Evolutionary conservation across 192 early-diverging fungal species (phyloP).

Genomic region (Entophlyctis luteolus): DNA sequence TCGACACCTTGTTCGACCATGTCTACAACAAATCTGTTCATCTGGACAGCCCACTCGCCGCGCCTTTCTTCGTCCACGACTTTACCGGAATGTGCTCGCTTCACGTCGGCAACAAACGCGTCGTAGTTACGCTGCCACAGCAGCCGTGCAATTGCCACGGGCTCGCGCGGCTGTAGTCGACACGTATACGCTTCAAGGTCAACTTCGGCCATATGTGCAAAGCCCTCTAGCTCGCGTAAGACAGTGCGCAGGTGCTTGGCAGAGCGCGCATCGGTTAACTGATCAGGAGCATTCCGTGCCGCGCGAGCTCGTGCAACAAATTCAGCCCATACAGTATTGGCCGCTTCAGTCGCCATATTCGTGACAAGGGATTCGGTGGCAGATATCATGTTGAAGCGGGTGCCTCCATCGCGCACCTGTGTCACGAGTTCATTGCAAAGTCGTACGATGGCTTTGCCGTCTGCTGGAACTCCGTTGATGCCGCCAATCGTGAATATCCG

Average conservation of each 20-base stretch:
- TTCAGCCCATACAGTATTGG: slow-evolving; percentile 53
- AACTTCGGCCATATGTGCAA: slow-evolving; percentile 38
- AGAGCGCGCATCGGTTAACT: slow-evolving; percentile 28
- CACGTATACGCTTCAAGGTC: slow-evolving; percentile 47
- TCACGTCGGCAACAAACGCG: slow-evolving; percentile 42
- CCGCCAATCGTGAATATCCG: slow-evolving; percentile 38
- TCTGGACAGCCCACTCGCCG: slow-evolving; percentile 42
- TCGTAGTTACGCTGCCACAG: slow-evolving; percentile 53
- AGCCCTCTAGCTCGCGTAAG: slow-evolving; percentile 49
- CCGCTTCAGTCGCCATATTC: slow-evolving; percentile 56
- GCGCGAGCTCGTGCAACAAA: slow-evolving; percentile 42
- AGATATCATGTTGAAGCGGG: slow-evolving; percentile 54
- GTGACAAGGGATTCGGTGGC: slow-evolving; percentile 52
- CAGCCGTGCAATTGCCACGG: slow-evolving; percentile 36
- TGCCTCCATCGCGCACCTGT: slow-evolving; percentile 50
- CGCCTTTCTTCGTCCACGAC: slow-evolving; percentile 37
- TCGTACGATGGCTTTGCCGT: slow-evolving; percentile 42
- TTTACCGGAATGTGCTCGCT: slow-evolving; percentile 35
- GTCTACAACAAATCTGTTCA: slow-evolving; percentile 45
- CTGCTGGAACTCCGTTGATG: slow-evolving; percentile 41
- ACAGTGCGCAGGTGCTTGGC: slow-evolving; percentile 51
- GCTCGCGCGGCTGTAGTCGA: slow-evolving; percentile 41
- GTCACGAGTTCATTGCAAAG: slow-evolving; percentile 49
- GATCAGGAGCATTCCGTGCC: slow-evolving; percentile 43
- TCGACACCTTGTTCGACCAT: slow-evolving; percentile 46